phyloP scores from a whole-genome alignment of 345 rosid species.

The Noccaea bulbosa region DNA sequence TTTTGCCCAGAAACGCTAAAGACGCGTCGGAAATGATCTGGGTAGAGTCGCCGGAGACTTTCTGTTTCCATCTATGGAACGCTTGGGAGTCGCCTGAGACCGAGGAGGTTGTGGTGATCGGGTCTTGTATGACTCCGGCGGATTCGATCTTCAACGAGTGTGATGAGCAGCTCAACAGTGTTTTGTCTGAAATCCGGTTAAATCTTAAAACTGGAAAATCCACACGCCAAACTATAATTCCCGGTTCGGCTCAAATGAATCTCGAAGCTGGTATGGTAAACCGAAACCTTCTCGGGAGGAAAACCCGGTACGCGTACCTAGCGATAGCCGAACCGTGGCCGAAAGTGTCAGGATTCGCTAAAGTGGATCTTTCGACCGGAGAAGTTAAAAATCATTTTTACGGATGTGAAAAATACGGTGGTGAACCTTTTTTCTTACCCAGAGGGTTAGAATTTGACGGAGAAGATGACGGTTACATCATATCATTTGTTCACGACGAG shows the following conservation, averaged over 20 bases:
- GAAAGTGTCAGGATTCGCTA: conserved; percentile 85
- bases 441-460: conserved; percentile 45
- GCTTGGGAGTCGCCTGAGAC: conserved; percentile 94
- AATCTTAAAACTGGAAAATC: conserved; percentile 82
- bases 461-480: conserved; percentile 85
- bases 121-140: conserved; percentile 98
- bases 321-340: conserved; percentile 99
- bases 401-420: conserved; percentile 74
- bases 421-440: conserved; percentile 85
- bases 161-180: conserved; percentile 76
- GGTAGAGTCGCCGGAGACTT: conserved; percentile 81
- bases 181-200: conserved; percentile 81
- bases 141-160: conserved; percentile 96
- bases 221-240: conserved; percentile 63
- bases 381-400: conserved; percentile 63
- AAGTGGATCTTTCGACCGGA: conserved; percentile 80
- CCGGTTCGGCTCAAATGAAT: conserved; percentile 67
- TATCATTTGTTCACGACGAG: conserved; percentile 86
- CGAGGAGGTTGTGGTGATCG: conserved; percentile 85
- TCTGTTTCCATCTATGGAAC: conserved; percentile 95
- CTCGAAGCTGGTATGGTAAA: conserved; percentile 99
- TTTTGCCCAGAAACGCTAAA: conserved; percentile 59
- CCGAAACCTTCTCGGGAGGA: conserved; percentile 72
- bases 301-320: conserved; percentile 71
- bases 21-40: conserved; percentile 66